phyloP scores from a whole-genome alignment of 2,329 filamentous ascomycete genomes.

The Capronia coronata region DNA sequence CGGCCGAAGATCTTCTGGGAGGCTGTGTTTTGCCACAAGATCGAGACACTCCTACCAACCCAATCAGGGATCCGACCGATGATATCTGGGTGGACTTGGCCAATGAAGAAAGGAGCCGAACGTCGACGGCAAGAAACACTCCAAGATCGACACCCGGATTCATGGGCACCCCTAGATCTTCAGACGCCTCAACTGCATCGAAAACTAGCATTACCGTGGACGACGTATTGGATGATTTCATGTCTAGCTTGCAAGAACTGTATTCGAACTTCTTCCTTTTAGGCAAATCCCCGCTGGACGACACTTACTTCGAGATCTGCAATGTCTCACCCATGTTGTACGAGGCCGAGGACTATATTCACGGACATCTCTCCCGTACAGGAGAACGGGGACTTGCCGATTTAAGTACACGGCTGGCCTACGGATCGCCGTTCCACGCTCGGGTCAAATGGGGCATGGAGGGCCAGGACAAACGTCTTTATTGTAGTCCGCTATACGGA shows the following conservation, averaged over 20 bases:
- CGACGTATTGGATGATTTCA: conserved; percentile 28
- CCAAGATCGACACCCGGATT: conserved; percentile 11
- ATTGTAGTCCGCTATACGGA: conserved; percentile 31
- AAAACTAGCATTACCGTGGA: conserved; percentile 20
- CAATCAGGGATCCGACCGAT: conserved; percentile 8
- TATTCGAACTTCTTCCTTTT: conserved; percentile 32
- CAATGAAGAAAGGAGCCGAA: conserved; percentile 20
- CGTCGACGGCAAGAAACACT: conserved; percentile 8
- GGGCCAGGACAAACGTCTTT: conserved; percentile 28
- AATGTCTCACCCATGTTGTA: conserved; percentile 30
- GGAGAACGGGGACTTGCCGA: conserved; percentile 19
- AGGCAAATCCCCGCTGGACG: conserved; percentile 26
- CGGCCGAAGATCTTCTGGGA: conserved; percentile 25
- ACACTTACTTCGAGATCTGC: conserved; percentile 30
- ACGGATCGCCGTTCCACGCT: conserved; percentile 24
- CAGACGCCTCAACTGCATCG: conserved; percentile 11
- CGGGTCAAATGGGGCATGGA: conserved; percentile 29
- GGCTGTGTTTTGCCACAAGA: conserved; percentile 24
- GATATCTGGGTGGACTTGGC: conserved; percentile 29
- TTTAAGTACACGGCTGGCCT: conserved; percentile 22
- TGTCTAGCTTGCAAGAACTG: conserved; percentile 26
- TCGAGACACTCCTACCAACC: neutral
- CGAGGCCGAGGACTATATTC: conserved; percentile 28
- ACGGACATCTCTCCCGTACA: conserved; percentile 30
- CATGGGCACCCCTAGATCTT: conserved; percentile 4